These are phyloP conservation scores for Naegleria fowleri DNA, from an alignment of 208 protist genomes.

Conservation along the genomic window DNA sequence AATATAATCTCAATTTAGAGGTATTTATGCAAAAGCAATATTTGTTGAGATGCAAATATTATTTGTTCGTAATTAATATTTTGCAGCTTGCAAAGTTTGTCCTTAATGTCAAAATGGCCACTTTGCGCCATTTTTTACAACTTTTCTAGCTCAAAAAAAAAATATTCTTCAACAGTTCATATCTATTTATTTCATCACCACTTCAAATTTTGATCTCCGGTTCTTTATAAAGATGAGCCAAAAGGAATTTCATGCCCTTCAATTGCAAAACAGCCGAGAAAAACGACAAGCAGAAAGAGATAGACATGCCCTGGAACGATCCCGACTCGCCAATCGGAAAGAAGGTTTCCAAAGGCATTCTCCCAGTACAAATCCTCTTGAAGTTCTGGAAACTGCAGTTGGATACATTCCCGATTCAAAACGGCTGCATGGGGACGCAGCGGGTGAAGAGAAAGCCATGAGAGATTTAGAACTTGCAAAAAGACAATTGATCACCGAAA, in stretches of 20 bases:
- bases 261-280: background rate
- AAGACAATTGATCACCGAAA: background rate
- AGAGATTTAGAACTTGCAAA: background rate
- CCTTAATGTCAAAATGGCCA: too few relatives aligned
- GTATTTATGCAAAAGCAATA: too few relatives aligned
- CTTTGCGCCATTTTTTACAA: too few relatives aligned
- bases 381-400: background rate
- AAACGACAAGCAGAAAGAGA: background rate
- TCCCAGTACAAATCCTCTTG: background rate
- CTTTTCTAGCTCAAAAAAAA: too few relatives aligned
- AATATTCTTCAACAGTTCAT: too few relatives aligned
- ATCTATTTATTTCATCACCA: too few relatives aligned
- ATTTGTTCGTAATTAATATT: too few relatives aligned
- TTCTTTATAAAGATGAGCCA: too few relatives aligned
- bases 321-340: background rate
- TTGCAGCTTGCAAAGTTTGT: too few relatives aligned
- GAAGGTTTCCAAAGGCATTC: conserved; percentile 13
- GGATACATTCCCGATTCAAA: background rate
- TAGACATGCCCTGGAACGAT: background rate
- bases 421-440: background rate
- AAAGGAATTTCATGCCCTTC: background rate
- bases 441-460: background rate
- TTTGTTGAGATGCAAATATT: too few relatives aligned
- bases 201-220: too few relatives aligned
- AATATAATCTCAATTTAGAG: too few relatives aligned